Evolutionary conservation across 2,329 filamentous ascomycete genomes (phyloP).

Genomic region (Pseudogymnoascus destructans): DNA sequence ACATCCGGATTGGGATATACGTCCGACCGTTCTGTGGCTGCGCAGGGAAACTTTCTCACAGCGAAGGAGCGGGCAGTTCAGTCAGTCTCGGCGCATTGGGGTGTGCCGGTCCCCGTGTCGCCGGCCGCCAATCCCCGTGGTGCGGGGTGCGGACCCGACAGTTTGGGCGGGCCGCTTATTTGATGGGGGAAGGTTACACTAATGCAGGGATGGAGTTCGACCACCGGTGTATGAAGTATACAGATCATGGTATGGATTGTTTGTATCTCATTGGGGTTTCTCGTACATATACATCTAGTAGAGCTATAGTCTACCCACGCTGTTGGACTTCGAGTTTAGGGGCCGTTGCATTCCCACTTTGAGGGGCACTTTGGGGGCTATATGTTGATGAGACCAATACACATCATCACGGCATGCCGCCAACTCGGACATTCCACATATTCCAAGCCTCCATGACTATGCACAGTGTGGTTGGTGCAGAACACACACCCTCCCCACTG

Average conservation of each 20-base stretch:
- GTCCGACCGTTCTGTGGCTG: neutral
- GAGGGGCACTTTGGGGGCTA: neutral
- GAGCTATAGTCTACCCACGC: neutral
- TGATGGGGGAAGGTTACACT: neutral
- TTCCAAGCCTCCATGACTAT: neutral
- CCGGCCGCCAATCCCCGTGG: conserved; percentile 5
- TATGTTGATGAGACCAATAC: neutral
- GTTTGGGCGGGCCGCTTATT: neutral
- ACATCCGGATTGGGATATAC: neutral
- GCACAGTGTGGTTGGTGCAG: neutral
- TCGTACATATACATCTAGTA: neutral
- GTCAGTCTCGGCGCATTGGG: conserved; percentile 2
- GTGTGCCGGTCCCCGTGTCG: neutral
- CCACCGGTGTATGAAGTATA: neutral
- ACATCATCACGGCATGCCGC: neutral
- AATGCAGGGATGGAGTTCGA: neutral
- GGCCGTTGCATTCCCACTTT: neutral
- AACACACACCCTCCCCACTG: neutral
- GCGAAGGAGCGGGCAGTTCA: neutral
- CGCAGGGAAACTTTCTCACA: neutral
- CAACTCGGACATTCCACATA: neutral
- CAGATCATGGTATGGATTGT: neutral
- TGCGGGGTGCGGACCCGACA: neutral
- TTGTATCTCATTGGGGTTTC: neutral
- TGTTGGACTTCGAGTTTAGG: neutral